These are phyloP conservation scores for Dactylorhiza incarnata DNA, from an alignment of 106 monocot species.

Conservation along the genomic window DNA sequence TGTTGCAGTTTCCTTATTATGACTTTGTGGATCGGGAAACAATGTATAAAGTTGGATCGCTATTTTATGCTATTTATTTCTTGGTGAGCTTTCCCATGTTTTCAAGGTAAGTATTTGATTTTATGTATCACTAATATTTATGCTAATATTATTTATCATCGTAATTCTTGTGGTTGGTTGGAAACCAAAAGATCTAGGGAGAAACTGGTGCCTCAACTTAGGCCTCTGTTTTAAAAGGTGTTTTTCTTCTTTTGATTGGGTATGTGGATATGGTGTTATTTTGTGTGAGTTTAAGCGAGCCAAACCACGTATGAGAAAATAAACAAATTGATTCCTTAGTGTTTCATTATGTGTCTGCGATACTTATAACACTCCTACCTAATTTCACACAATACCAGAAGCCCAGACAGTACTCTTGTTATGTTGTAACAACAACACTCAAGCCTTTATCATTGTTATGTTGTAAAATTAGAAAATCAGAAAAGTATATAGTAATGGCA, in stretches of 20 bases:
- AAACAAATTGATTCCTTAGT: too few relatives aligned
- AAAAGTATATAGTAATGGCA: too few relatives aligned
- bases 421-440: too few relatives aligned
- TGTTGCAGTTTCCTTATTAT: constrained; percentile 95
- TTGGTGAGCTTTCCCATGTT: constrained; percentile 99
- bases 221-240: too few relatives aligned
- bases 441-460: too few relatives aligned
- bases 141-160: neutral
- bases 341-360: too few relatives aligned
- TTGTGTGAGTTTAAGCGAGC: neutral
- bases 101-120: constrained; percentile 48
- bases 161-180: neutral
- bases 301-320: too few relatives aligned
- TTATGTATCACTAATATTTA: neutral
- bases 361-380: too few relatives aligned
- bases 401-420: too few relatives aligned
- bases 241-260: neutral
- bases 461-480: too few relatives aligned
- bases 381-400: too few relatives aligned
- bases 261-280: neutral
- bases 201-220: too few relatives aligned
- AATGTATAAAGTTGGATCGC: constrained; percentile 91
- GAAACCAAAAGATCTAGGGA: neutral
- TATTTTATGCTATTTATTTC: constrained; percentile 98
- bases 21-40: constrained; percentile 75